These are phyloP conservation scores for Quercus agrifolia DNA, from an alignment of 306 rosid species.

Conservation along the genomic window DNA sequence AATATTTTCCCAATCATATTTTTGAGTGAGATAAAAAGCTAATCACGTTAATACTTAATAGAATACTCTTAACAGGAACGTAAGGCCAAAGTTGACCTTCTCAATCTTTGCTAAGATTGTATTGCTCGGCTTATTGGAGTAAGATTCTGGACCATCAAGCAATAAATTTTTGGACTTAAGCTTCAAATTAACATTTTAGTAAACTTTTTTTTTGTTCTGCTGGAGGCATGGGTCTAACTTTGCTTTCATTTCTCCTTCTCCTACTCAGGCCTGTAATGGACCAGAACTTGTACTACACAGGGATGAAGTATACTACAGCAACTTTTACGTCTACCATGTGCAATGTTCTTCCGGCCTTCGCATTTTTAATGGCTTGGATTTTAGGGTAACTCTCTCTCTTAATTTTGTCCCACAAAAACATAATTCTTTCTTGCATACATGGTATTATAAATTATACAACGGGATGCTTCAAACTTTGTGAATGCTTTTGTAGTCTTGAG, in stretches of 20 bases:
- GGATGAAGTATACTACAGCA: constrained; percentile 55
- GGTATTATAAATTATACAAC: not conserved
- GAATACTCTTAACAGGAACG: constrained; percentile 29
- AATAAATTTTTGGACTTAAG: not conserved
- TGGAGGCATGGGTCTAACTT: not conserved
- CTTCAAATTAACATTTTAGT: not conserved
- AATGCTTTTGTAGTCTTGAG: constrained; percentile 39
- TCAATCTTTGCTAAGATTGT: not conserved
- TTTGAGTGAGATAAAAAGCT: too few relatives aligned
- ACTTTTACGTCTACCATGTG: constrained; percentile 45
- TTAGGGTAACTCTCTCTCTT: constrained; percentile 9
- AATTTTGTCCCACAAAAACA: not conserved
- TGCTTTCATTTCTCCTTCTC: not conserved
- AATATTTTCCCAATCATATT: too few relatives aligned
- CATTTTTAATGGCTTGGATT: constrained; percentile 60
- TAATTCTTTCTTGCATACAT: too few relatives aligned
- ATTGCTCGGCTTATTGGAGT: constrained; percentile 42
- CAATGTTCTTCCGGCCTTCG: constrained; percentile 58
- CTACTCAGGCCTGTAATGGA: constrained; percentile 53
- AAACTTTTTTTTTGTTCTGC: too few relatives aligned
- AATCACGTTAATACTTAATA: too few relatives aligned
- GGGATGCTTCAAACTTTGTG: not conserved
- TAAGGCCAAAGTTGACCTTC: constrained; percentile 47
- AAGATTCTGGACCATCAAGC: not conserved
- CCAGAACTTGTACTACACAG: constrained; percentile 52